Base-by-base conservation (phyloP, 306 rosid species). In the Cucumis melo region DNA sequence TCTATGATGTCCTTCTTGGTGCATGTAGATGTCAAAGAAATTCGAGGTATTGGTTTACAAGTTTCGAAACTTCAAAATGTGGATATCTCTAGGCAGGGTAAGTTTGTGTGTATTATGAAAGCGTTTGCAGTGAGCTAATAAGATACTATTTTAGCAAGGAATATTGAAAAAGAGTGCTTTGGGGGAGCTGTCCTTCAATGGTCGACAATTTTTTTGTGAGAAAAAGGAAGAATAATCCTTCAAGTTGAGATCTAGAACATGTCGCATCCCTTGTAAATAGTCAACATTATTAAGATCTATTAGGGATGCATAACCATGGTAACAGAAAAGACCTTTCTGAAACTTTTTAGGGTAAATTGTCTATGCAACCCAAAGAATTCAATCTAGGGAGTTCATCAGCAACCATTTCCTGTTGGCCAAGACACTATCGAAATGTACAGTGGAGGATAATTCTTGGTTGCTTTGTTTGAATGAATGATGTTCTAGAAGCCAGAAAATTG, bases 1-100 rank as follows among this genome's bases (percentile, higher is more conserved):
- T 75, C 38, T 15, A 68, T 63, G 77, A 66, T 79, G 62, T 61
- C 79, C 81, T 21, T 78, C 82, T 42, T 27, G 51, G 59, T 80
- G 71, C 77, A 77, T 65, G 32, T 78, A 91, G 98, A 91, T 87
- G 93, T 90, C 72, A 87, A 88, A 90, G 97, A 94, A 77, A 94
- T 94, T 78, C 93, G 97, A 60, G 98, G 98, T 77, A 79, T 94
- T 85, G 98, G 97, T 78, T 79, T 94, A 90, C 98, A 91, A 42
- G 97, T 90, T 83, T 88, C 96, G 75, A 94, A 87, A 81, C 95
- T 94, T 82, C 95, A 90, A 86, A 89, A 73, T 78, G 80, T 76
- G 32, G 91, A 87, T 73, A 75, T 86, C 77, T 86, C 86, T 46
- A 91, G 86, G 85, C 93, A 87, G 85, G 97, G 98, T 94, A 67